Evolutionary conservation across 1,139 yeast species (phyloP).

Genomic region (Suhomyces maxii): DNA sequence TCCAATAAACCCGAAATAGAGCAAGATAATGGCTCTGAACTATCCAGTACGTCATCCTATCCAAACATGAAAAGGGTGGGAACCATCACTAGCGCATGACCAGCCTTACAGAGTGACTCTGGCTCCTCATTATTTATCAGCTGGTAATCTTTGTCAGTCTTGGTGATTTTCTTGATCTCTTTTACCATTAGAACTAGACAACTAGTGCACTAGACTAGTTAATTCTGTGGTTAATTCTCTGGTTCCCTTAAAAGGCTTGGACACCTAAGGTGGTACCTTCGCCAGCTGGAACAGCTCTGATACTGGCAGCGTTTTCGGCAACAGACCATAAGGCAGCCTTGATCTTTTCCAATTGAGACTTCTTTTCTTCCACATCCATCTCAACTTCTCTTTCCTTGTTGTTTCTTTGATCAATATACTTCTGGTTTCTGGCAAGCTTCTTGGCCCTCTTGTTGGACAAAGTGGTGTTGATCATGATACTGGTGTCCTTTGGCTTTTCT

Average conservation of each 20-base stretch:
- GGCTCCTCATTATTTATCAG: no score
- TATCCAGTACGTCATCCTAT: no score
- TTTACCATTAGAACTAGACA: no score
- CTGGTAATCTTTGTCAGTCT: no score
- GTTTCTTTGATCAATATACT: slow-evolving; percentile 61
- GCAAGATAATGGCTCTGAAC: no score
- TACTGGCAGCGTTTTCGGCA: slow-evolving; percentile 53
- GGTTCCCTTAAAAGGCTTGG: slow-evolving; percentile 45
- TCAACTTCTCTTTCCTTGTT: slow-evolving; percentile 42
- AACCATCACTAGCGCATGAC: no score
- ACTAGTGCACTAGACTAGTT: no score
- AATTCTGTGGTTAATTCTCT: no score
- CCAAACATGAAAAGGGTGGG: no score
- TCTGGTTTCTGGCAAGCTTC: slow-evolving; percentile 78
- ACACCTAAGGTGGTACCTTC: slow-evolving; percentile 87
- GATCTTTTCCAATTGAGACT: slow-evolving; percentile 47
- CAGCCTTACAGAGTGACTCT: no score
- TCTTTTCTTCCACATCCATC: slow-evolving; percentile 50
- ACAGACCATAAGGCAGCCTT: slow-evolving; percentile 71
- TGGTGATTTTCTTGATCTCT: no score
- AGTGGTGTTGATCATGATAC: slow-evolving; percentile 55
- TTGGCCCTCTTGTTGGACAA: slow-evolving; percentile 79
- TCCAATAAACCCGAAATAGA: no score
- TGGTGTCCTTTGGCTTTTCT: slow-evolving; percentile 30
- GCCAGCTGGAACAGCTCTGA: slow-evolving; percentile 48